Conservation (phyloP, 1,284 basidiomycete species). For the Malassezia equina region DNA sequence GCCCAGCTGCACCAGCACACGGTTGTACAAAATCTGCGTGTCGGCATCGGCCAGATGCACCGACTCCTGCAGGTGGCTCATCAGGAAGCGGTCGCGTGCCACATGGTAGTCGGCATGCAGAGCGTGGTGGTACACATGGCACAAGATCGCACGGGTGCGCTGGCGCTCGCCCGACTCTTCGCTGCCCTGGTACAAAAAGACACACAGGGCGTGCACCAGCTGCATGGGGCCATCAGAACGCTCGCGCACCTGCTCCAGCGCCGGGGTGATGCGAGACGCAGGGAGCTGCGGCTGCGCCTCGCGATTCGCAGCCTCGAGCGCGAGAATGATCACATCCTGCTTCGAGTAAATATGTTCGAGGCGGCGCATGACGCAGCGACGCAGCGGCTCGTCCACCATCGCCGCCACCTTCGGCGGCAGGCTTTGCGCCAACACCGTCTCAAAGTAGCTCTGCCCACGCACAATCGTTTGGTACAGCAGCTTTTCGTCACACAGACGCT, state of each 20-base stretch:
- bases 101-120: constrained; percentile 93
- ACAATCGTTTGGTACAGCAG: constrained; percentile 85
- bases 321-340: constrained; percentile 78
- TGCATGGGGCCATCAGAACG: constrained; percentile 52
- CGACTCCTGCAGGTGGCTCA: constrained; percentile 96
- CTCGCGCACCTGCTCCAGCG: constrained; percentile 20
- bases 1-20: constrained; percentile 91
- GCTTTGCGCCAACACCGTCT: constrained; percentile 22
- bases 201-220: constrained; percentile 78
- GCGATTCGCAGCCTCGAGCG: constrained; percentile 59
- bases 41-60: constrained; percentile 89
- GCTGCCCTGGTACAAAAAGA: constrained; percentile 76
- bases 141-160: constrained; percentile 90
- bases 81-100: constrained; percentile 92
- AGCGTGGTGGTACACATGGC: constrained; percentile 86
- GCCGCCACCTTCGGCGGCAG: constrained; percentile 6
- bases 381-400: constrained; percentile 25
- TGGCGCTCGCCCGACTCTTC: constrained; percentile 67
- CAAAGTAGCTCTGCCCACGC: constrained; percentile 77
- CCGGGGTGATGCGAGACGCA: constrained; percentile 21
- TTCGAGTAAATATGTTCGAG: constrained; percentile 98
- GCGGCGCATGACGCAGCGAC: constrained; percentile 80
- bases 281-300: constrained; percentile 39
- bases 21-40: constrained; percentile 96
- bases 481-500: constrained; percentile 74